These are phyloP conservation scores for Neurospora tetrasperma DNA, from an alignment of 495 filamentous ascomycete genomes.

Conservation along the genomic window DNA sequence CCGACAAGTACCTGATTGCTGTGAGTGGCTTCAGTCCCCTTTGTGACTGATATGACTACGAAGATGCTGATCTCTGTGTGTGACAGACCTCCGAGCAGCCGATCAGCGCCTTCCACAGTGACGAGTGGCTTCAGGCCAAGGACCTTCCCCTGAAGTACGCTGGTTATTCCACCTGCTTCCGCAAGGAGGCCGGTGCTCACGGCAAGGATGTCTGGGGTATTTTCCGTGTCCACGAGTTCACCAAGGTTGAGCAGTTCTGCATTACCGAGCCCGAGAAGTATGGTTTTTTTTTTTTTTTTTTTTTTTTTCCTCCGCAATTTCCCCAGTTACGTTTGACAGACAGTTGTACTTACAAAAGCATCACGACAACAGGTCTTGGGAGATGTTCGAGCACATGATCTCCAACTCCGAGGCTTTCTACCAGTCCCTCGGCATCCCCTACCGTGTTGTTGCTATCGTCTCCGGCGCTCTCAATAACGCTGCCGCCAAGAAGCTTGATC, in stretches of 20 bases:
- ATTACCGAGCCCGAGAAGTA: conserved; percentile 81
- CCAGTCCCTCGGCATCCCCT: conserved; percentile 76
- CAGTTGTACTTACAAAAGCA: not conserved
- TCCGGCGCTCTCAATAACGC: conserved; percentile 92
- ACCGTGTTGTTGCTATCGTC: conserved; percentile 85
- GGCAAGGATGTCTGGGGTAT: conserved; percentile 97
- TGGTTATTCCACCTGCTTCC: conserved; percentile 88
- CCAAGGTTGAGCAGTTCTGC: conserved; percentile 96
- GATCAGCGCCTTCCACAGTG: conserved; percentile 79
- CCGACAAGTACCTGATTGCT: conserved; percentile 91
- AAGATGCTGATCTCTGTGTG: not conserved
- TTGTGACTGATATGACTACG: not conserved
- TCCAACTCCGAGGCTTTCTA: conserved; percentile 86
- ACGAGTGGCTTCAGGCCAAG: conserved; percentile 81
- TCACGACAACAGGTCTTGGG: conserved; percentile 49
- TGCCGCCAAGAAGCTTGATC: conserved; percentile 87
- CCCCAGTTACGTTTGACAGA: not conserved
- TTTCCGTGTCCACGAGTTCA: conserved; percentile 97
- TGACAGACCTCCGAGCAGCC: conserved; percentile 82
- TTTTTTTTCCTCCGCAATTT: not conserved
- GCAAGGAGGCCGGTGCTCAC: conserved; percentile 86
- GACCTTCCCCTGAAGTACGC: conserved; percentile 89
- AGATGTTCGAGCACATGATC: conserved; percentile 90
- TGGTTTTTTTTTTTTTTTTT: not conserved
- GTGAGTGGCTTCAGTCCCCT: conserved; percentile 4